Base-by-base conservation (phyloP, 805 yeast species). In the Kodamaea lidongshanica region DNA sequence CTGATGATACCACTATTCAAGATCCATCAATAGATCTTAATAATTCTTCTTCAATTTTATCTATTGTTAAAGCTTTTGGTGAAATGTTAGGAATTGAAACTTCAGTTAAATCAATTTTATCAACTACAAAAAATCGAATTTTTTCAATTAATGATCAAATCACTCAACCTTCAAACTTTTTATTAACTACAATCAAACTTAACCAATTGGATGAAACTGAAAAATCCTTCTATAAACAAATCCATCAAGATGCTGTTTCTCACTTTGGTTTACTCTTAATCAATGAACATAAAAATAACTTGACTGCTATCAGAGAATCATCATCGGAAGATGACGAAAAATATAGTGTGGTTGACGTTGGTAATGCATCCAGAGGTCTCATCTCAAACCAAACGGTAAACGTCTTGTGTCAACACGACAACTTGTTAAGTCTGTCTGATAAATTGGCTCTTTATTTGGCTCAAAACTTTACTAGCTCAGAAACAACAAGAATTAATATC, bases 181-280 rank as follows among this genome's bases (percentile, higher is more conserved):
- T 60, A 21, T 34, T 61, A 17, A 43, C 55, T 0, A 42, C 58
- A 19, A 31, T 37, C 19, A 48, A 37, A 28, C 32, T 45, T 15
- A 27, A 27, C 18, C 43, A 41, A 13, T 45, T 40, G 37, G 54
- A 50, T 19, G 35, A 40, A 13, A 40, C 43, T 13, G 59, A 52
- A 11, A 32, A 37, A 17, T 19, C 34, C 6, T 42, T 55, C 29
- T 55, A 45, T 44, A 45, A 38, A 25, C 48, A 45, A 23, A 40
- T 59, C n/a, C 45, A 56, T 36, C 45, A 41, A 6, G 39, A 45
- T 12, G 48, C 51, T 22, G 46, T 44, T 27, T 47, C 50, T 25
- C 54, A 59, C 35, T 49, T 60, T 35, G 67, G 60, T 2, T 44
- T 61, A 19, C 44, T 61, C 23, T 40, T 58, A 29, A 41, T 48